Conservation (phyloP, 257 asterid species). For the Perilla frutescens region DNA sequence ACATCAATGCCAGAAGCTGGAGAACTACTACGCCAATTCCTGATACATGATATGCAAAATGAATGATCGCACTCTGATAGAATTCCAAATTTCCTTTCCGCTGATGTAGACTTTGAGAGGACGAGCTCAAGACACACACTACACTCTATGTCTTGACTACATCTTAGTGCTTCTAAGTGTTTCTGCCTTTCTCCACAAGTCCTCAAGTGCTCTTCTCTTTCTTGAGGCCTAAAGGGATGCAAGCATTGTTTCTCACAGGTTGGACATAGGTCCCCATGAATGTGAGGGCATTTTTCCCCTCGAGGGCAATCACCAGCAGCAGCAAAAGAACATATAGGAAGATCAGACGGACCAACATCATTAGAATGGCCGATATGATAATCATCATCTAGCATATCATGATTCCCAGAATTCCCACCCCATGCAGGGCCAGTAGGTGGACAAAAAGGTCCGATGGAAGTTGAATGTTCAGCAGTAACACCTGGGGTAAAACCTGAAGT, state of each 20-base stretch:
- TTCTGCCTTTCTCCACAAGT: constrained; percentile 70
- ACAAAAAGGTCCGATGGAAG: constrained; percentile 42
- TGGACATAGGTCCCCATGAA: constrained; percentile 86
- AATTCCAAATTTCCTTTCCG: constrained; percentile 92
- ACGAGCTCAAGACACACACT: constrained; percentile 92
- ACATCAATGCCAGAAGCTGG: constrained; percentile 72
- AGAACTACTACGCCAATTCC: constrained; percentile 91
- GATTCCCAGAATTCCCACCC: constrained; percentile 38
- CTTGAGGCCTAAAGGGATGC: constrained; percentile 86
- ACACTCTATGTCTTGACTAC: constrained; percentile 91
- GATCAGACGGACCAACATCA: constrained; percentile 63
- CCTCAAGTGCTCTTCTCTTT: constrained; percentile 80
- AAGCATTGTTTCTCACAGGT: constrained; percentile 77
- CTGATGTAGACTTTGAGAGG: constrained; percentile 69
- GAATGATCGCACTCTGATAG: constrained; percentile 92
- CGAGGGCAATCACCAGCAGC: constrained; percentile 90
- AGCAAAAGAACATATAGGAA: constrained; percentile 79
- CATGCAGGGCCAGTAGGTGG: constrained; percentile 32
- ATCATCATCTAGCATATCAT: constrained; percentile 40
- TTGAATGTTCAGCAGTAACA: constrained; percentile 38
- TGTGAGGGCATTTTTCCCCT: constrained; percentile 76
- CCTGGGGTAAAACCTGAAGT: constrained; percentile 29
- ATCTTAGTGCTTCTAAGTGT: constrained; percentile 63
- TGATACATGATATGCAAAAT: constrained; percentile 88
- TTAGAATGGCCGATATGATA: constrained; percentile 38